A percentile compares a stretch with the other conserved stretches of the same genome.
Conservation (phyloP, 352 stramenopile species). For the Pythium plurisporium region DNA sequence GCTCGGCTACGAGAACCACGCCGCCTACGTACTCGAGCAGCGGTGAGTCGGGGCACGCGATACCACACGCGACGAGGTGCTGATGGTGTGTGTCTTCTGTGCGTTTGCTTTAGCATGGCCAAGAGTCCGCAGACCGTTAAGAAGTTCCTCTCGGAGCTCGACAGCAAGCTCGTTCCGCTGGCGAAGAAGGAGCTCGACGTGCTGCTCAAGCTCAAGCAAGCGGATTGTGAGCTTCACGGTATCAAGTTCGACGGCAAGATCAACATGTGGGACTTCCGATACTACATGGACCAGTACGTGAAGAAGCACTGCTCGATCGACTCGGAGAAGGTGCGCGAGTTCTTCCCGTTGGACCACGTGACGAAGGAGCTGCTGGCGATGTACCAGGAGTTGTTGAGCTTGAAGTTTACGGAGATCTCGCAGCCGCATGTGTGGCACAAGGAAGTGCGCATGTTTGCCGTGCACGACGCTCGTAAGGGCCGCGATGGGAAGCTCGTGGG, state of each 20-base stretch:
- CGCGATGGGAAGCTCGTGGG: constrained; percentile 61
- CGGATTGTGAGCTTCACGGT: constrained; percentile 43
- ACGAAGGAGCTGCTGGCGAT: constrained; percentile 79
- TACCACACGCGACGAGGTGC: too few species aligned
- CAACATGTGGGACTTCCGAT: constrained; percentile 89
- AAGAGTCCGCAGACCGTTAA: constrained; percentile 53
- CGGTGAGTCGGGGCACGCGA: too few species aligned
- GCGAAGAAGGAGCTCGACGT: constrained; percentile 71
- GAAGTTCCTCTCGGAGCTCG: constrained; percentile 66
- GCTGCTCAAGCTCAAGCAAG: constrained; percentile 70
- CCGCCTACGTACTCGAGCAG: constrained; percentile 79
- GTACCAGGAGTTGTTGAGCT: constrained; percentile 85
- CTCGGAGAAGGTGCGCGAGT: constrained; percentile 81
- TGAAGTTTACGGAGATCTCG: constrained; percentile 82
- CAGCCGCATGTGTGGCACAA: constrained; percentile 84
- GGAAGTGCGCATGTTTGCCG: constrained; percentile 84
- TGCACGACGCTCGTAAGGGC: constrained; percentile 62
- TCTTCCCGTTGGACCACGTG: constrained; percentile 86
- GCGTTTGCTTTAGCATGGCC: constrained; percentile 46
- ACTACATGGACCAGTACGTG: constrained; percentile 86
- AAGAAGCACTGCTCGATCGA: constrained; percentile 88
- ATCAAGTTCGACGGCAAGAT: constrained; percentile 81
- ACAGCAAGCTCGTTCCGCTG: constrained; percentile 73
- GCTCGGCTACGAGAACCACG: constrained; percentile 81
- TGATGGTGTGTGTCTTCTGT: not conserved